phyloP scores from a whole-genome alignment of 1,284 basidiomycete genomes.

The Athelia sp. region DNA sequence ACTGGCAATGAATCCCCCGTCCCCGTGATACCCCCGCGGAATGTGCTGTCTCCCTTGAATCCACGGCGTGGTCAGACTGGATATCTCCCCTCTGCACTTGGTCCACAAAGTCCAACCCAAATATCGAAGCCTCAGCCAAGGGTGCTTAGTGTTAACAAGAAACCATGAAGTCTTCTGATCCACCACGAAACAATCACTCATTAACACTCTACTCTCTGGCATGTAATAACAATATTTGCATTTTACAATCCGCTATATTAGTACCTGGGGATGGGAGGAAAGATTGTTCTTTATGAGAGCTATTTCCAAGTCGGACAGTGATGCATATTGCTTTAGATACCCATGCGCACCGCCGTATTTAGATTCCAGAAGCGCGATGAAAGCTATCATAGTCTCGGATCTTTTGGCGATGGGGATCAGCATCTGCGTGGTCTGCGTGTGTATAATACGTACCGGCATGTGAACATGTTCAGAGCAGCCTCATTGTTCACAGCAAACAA shows the following conservation, averaged over 20 bases:
- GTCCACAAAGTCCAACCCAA: conserved; percentile 17
- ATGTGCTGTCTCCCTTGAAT: conserved; percentile 65
- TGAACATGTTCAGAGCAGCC: conserved; percentile 73
- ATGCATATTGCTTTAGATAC: conserved; percentile 51
- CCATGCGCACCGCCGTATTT: conserved; percentile 64
- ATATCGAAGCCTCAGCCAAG: conserved; percentile 9
- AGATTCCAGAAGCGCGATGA: conserved; percentile 51
- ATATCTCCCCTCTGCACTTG: conserved; percentile 25
- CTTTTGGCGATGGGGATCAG: conserved; percentile 33
- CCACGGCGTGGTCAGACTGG: conserved; percentile 53
- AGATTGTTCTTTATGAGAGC: conserved; percentile 54
- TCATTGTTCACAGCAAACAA: conserved; percentile 65
- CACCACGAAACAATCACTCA: too few relatives aligned
- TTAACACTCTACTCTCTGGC: not conserved
- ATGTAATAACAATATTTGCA: not conserved
- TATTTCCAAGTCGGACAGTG: conserved; percentile 58
- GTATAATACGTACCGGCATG: conserved; percentile 49
- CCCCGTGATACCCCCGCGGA: conserved; percentile 24
- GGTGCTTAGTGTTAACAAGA: not conserved
- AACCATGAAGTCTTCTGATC: not conserved
- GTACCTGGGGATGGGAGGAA: conserved; percentile 29
- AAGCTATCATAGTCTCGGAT: conserved; percentile 66
- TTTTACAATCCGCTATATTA: conserved; percentile 17
- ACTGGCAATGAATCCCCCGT: conserved; percentile 39
- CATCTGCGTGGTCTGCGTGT: conserved; percentile 9